Base-by-base conservation (phyloP, 2,329 filamentous ascomycete genomes). In the Fusarium sp. region DNA sequence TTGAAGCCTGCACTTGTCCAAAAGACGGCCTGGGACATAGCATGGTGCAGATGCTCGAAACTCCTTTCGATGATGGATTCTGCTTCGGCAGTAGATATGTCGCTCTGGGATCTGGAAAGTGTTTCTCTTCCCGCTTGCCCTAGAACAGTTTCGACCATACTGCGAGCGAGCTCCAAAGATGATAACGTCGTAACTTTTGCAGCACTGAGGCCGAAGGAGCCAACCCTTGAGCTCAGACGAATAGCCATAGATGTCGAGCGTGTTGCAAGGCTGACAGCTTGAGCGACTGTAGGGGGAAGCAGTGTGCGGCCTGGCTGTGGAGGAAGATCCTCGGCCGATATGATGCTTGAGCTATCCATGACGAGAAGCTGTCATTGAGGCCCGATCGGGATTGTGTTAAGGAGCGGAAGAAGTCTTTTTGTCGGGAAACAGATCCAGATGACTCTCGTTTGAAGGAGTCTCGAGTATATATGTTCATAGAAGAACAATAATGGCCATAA, bases 1-100 rank as follows among this genome's bases (percentile, higher is more conserved):
- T 88, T 81, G 68, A 90, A 90, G 46, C 87, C 83, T 4, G 88
- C 84, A 3, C 85, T 84, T 3, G 87, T 88, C 81, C 86, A 88
- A 70, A 90, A 89, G 40, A 88, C 85, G 27, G 87, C 81, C 49
- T 84, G 83, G 7, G 84, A 85, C 75, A 90, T 86, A 23, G 85
- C 85, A 51, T 82, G 80, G 68, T 90, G 87, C 41, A 90, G 76
- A 55, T 78, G 82, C 59, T 87, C 85, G 30, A 90, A 79, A 69
- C 84, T 87, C 58, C 80, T 79, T 70, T 88, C 86, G 44, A 90
- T 76, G 14, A 88, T 78, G 4, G 82, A 83, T 72, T 89, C 87
- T 33, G 87, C 82, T 62, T 88, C 85, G 22, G 81, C 77, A 49
- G 79, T 81, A 30, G 82, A 83, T 20, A 87, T 59, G 3, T 85